phyloP scores from a whole-genome alignment of 768 basidiomycete genomes.

The Tricholoma bakamatsutake region DNA sequence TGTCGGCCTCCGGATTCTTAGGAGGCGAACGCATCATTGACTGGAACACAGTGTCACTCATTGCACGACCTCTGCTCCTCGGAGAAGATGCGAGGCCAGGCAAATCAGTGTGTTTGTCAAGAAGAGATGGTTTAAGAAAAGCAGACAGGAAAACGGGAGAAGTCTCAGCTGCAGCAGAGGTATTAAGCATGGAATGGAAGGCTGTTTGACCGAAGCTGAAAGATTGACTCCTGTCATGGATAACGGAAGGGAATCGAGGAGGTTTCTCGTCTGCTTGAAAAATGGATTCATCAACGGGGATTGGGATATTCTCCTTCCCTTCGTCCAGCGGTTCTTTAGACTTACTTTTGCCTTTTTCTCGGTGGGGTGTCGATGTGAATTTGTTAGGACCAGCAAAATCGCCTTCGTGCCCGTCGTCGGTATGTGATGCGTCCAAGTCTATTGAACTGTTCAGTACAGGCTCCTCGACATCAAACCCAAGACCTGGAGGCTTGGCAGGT shows the following conservation, averaged over 20 bases:
- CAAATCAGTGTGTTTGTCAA: conserved; percentile 18
- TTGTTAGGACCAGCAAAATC: conserved; percentile 13
- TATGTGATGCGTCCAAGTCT: conserved; percentile 28
- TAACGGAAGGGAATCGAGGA: conserved; percentile 24
- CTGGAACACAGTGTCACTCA: conserved; percentile 63
- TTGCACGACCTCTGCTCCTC: conserved; percentile 44
- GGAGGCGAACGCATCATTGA: conserved; percentile 41
- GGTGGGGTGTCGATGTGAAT: conserved; percentile 42
- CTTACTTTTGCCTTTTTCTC: conserved; percentile 36
- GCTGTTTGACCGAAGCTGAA: conserved; percentile 62
- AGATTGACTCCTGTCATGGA: conserved; percentile 59
- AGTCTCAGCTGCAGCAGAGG: conserved; percentile 14
- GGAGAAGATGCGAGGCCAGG: conserved; percentile 22
- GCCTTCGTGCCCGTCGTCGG: conserved; percentile 23
- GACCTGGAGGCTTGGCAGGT: conserved; percentile 40
- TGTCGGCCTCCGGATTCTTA: conserved; percentile 50
- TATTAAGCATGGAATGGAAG: conserved; percentile 46
- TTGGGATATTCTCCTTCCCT: conserved; percentile 14
- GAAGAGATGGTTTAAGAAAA: conserved; percentile 25
- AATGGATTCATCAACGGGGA: conserved; percentile 35
- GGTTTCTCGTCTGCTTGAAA: conserved; percentile 39
- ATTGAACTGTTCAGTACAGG: conserved; percentile 28
- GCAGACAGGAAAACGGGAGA: conserved; percentile 25
- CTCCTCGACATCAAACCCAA: conserved; percentile 33
- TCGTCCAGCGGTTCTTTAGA: conserved; percentile 20